Base-by-base conservation (phyloP, 2,329 filamentous ascomycete genomes). In the Colletotrichum euphorbiae region DNA sequence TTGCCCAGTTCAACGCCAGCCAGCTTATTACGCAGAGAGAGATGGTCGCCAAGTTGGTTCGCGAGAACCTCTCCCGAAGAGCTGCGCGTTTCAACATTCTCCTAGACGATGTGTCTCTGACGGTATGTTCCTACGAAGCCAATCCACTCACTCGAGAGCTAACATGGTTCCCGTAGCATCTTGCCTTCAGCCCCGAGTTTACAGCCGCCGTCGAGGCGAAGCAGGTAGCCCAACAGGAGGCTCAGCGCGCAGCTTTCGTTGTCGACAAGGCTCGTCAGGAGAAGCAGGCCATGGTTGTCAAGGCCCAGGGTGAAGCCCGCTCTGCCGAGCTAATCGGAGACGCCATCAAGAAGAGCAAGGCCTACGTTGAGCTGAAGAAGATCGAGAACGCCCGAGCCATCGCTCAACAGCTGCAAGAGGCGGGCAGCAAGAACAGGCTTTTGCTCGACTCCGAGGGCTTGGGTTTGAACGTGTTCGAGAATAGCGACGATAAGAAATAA, bases 11-110 rank as follows among this genome's bases (percentile, higher is more conserved):
- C 88, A 98, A 99, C 76, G 96, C 96, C 73, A 96, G 92, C 77
- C 96, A 99, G 84, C 85, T 99, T 79, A 99, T 99, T 81, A 99
- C 96, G 28, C 96, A 99, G 87, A 91, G 96, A 89, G 96, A 99
- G 85, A 98, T 93, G 80, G 96, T 99, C 65, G 94, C 93, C 66
- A 89, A 88, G 77, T 85, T 99, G 69, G 96, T 99, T 68, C 89
- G 96, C 73, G 96, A 99, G 74, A 98, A 98, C 82, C 84, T 99
- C 71, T 91, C 96, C 42, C 89, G 91, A 80, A 89, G 96, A 80
- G 96, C 96, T 45, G 94, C 95, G 54, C 90, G 94, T 70, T 99
- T 99, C 85, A 99, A 99, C 82, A 98, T 99, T 77, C 86, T 97
- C 76, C 86, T 99, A 50, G 96, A 99, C 75, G 96, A 99, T 86